Base-by-base conservation (phyloP, 2,329 filamentous ascomycete species). In the Clonostachys rosea region DNA sequence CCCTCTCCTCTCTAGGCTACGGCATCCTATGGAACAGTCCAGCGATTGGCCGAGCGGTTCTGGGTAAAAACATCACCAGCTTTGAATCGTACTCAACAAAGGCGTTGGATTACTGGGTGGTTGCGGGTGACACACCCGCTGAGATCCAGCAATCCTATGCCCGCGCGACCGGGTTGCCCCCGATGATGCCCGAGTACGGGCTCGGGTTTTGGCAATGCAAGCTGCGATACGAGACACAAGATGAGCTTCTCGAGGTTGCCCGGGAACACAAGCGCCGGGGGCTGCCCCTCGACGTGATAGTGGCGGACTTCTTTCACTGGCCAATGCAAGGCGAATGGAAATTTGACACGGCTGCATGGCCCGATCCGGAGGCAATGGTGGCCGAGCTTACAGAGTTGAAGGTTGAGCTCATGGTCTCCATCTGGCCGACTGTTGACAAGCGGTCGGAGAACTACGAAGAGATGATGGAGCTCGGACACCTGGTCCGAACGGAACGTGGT, bases 191-290 rank as follows among this genome's bases (percentile, higher is more conserved):
- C 2, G 82, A 85, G 53, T 85, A 83, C 53, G 82, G 81, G 0
- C 68, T 86, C 0, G 83, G 83, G 0, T 86, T 85, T 57, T 86
- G 82, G 81, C 83, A 86, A 57, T 84, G 80, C 61, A 86, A 84
- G 60, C 65, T 85, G 11, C 71, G 82, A 1, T 86, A 86, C 52
- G 77, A 81, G 59, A 85, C 77, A 0, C 83, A 86, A 54, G 79
- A 84, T 16, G 81, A 86, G 56, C 57, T 85, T 1, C 66, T 86
- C 0, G 60, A 67, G 6, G 73, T 86, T 1, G 82, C 82, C 1
- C 61, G 81, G 6, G 81, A 84, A 55, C 81, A 86, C 51, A 74
- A 71, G 45, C 62, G 65, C 33, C 66, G 80, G 2, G 57, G 76
- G 0, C 58, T 86, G 12, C 82, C 82, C 0, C 67, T 86, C 16